Evolutionary conservation across 108 stramenopile genomes (phyloP).

Genomic region (Hondaea fermentalgiana): DNA sequence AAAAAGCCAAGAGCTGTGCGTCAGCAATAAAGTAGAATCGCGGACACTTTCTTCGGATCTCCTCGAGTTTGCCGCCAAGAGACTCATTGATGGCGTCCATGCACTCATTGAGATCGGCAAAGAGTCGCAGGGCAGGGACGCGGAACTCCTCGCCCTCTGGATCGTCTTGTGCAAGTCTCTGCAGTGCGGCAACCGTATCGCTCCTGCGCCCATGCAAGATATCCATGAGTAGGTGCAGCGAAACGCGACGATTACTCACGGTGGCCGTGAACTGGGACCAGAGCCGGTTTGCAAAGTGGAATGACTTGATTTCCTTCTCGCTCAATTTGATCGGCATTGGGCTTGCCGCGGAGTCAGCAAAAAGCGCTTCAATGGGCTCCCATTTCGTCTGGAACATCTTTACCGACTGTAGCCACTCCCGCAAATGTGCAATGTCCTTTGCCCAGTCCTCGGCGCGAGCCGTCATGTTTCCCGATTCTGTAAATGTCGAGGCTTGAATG

Average conservation of each 20-base stretch:
- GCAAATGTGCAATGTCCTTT: background rate
- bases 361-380: conserved; percentile 1
- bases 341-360: background rate
- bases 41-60: background rate
- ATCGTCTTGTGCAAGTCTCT: background rate
- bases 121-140: background rate
- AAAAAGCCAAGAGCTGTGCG: background rate
- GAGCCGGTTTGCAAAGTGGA: background rate
- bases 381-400: background rate
- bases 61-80: background rate
- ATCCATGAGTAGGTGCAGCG: background rate
- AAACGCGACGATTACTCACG: background rate
- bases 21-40: background rate
- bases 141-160: background rate
- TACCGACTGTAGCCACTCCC: background rate
- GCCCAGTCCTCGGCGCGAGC: background rate
- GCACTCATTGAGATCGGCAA: background rate
- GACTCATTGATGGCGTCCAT: conserved; percentile 1
- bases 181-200: background rate
- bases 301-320: background rate
- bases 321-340: background rate
- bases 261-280: background rate
- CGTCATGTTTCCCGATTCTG: background rate
- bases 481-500: background rate
- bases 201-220: background rate